Evolutionary conservation across 192 early-diverging fungal species (phyloP).

Genomic region (Umbelopsis sp.): DNA sequence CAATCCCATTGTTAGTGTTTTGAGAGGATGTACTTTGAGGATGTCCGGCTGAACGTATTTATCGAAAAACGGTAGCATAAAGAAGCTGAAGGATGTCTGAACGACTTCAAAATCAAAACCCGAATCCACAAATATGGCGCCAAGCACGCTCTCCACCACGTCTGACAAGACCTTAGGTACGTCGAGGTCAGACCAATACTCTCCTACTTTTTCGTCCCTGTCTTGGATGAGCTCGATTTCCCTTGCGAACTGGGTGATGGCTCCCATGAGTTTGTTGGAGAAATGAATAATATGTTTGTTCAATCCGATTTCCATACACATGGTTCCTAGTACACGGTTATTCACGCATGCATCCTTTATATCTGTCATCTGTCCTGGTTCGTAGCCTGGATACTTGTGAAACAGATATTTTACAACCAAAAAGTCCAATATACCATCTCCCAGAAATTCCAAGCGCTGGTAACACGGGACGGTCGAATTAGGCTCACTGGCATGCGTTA

Average conservation of each 20-base stretch:
- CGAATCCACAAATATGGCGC: constrained; percentile 86
- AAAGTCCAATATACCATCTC: constrained; percentile 82
- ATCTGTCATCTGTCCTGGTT: constrained; percentile 80
- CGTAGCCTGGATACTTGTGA: constrained; percentile 60
- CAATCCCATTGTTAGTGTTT: constrained; percentile 34
- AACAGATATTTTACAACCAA: constrained; percentile 75
- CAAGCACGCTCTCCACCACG: constrained; percentile 85
- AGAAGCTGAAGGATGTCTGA: constrained; percentile 39
- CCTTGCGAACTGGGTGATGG: constrained; percentile 56
- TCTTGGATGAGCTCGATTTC: constrained; percentile 49
- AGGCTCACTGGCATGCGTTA: constrained; percentile 81
- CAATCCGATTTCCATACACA: constrained; percentile 65
- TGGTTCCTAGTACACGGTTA: constrained; percentile 80
- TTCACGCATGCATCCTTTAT: constrained; percentile 86
- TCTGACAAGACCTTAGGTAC: constrained; percentile 92
- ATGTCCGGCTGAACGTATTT: constrained; percentile 45
- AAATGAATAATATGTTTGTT: constrained; percentile 69
- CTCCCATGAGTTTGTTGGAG: constrained; percentile 52
- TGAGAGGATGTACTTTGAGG: constrained; percentile 49
- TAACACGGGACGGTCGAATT: constrained; percentile 67
- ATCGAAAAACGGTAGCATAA: constrained; percentile 42
- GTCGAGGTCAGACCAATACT: constrained; percentile 78
- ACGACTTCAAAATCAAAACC: constrained; percentile 62
- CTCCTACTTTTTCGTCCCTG: constrained; percentile 39
- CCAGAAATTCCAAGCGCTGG: constrained; percentile 90